Conservation (phyloP, 192 early-diverging fungal genomes). For the Lunasporangiospora selenospora region DNA sequence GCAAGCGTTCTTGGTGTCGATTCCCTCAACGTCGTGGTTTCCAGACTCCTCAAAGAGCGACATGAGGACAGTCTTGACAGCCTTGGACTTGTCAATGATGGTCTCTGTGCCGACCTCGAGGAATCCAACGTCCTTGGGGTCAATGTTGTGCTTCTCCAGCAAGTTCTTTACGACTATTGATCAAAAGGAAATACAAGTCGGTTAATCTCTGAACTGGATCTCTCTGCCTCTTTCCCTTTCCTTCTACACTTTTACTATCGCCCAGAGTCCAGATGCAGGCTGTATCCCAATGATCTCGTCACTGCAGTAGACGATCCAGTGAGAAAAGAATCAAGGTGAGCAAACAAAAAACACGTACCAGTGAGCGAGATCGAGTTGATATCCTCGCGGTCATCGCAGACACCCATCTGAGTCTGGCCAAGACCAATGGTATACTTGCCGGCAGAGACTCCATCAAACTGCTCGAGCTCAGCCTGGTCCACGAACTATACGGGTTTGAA, state of each 20-base stretch:
- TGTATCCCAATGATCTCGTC: too few relatives aligned
- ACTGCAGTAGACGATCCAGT: too few relatives aligned
- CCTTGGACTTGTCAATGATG: constrained; percentile 99
- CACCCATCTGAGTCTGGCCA: constrained; percentile 94
- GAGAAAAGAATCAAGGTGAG: too few relatives aligned
- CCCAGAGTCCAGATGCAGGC: too few relatives aligned
- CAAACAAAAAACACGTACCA: constrained; percentile 53
- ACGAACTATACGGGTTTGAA: constrained; percentile 53
- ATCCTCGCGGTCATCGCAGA: constrained; percentile 96
- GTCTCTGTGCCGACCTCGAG: constrained; percentile 99
- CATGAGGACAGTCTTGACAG: constrained; percentile 97
- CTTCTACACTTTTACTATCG: background rate
- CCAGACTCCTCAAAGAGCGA: constrained; percentile 89
- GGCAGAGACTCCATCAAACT: constrained; percentile 89
- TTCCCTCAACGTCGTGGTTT: constrained; percentile 95
- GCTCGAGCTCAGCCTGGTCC: constrained; percentile 72
- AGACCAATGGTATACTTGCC: constrained; percentile 99
- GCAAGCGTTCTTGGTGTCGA: constrained; percentile 99
- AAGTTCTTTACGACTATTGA: constrained; percentile 85
- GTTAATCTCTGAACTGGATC: background rate
- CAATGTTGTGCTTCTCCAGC: constrained; percentile 92
- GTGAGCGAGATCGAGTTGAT: constrained; percentile 89
- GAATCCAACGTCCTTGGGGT: constrained; percentile 86
- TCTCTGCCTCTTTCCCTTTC: background rate
- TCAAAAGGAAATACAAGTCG: constrained; percentile 50